Evolutionary conservation across 1,139 yeast genomes (phyloP).

Genomic region (Saccharomyces hybrid): DNA sequence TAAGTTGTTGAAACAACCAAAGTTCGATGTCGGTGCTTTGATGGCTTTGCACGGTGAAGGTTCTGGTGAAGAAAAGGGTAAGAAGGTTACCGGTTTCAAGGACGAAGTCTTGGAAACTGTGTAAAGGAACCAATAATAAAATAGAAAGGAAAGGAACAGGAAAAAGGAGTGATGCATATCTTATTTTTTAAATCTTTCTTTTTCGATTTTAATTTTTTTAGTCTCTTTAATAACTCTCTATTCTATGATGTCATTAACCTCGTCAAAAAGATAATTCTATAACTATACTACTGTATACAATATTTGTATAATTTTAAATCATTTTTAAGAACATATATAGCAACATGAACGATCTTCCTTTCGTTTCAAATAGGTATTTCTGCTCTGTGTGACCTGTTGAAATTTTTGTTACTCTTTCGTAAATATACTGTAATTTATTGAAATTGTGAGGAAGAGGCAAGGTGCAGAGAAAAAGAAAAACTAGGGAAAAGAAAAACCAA

Average conservation of each 20-base stretch:
- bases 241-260: not conserved
- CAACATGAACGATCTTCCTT: not conserved
- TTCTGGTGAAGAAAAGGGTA: conserved; percentile 77
- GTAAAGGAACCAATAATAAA: conserved; percentile 33
- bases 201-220: not conserved
- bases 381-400: not conserved
- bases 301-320: conserved; percentile 2
- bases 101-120: conserved; percentile 85
- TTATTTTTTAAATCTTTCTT: not conserved
- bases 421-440: not conserved
- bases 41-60: conserved; percentile 89
- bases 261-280: not conserved
- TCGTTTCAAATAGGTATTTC: not conserved
- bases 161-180: conserved; percentile 1
- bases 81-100: conserved; percentile 84
- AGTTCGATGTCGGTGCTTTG: conserved; percentile 82
- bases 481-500: not conserved
- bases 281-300: conserved; percentile 1
- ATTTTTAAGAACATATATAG: conserved; percentile 1
- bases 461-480: not conserved
- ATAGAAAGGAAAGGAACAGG: not conserved
- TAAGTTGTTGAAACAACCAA: conserved; percentile 85
- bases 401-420: not conserved
- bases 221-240: not conserved
- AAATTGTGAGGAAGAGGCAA: not conserved